Conservation (phyloP, 129 eudicot species). For the Sambucus nigra region DNA sequence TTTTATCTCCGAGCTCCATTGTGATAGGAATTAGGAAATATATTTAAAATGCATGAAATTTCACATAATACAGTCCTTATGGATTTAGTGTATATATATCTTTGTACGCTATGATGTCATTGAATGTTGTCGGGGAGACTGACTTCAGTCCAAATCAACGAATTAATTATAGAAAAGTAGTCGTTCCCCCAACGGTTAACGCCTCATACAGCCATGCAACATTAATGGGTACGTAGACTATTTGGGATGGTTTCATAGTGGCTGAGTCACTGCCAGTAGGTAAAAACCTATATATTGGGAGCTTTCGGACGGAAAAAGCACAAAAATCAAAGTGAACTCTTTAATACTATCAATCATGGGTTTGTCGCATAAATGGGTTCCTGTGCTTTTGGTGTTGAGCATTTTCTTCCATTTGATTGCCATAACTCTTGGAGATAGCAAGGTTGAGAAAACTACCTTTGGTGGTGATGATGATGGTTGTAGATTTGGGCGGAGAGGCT, state of each 20-base stretch:
- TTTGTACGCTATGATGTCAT: too few species aligned
- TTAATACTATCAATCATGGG: slow-evolving; percentile 11
- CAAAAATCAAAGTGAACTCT: slow-evolving; percentile 8
- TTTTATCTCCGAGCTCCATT: too few species aligned
- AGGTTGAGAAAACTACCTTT: slow-evolving; percentile 13
- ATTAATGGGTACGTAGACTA: slow-evolving; percentile 17
- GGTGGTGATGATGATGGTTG: slow-evolving; percentile 8
- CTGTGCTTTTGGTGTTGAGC: slow-evolving; percentile 18
- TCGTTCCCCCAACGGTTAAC: slow-evolving; percentile 36
- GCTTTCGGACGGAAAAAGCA: background rate
- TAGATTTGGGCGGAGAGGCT: slow-evolving; percentile 1
- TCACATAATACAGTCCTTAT: too few species aligned
- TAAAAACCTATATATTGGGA: slow-evolving; percentile 10
- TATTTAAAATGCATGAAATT: too few species aligned
- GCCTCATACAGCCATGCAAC: slow-evolving; percentile 21
- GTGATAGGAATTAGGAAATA: too few species aligned
- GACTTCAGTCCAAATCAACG: too few species aligned
- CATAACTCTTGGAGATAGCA: slow-evolving; percentile 11
- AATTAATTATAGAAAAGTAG: too few species aligned
- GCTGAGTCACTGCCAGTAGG: slow-evolving; percentile 6
- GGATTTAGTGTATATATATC: too few species aligned
- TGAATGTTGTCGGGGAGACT: too few species aligned
- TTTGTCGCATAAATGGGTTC: slow-evolving; percentile 25
- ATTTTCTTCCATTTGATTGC: slow-evolving; percentile 26
- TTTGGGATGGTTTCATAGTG: background rate